Evolutionary conservation across 306 rosid species (phyloP), one percentile per base, ranked within the genome.

Genomic region (Vigna reflexopilosa): DNA sequence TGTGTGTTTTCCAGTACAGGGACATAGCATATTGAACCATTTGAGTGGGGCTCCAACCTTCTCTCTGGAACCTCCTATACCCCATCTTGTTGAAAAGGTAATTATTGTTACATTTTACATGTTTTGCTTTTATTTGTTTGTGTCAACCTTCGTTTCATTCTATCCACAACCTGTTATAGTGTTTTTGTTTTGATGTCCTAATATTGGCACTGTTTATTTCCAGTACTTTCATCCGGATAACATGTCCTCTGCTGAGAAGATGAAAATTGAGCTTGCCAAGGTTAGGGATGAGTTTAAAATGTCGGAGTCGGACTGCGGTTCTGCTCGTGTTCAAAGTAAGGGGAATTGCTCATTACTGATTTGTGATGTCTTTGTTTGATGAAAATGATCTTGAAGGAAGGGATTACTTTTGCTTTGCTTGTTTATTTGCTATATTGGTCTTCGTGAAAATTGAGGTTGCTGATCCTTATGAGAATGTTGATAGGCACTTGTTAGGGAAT

Each of bases 261-360:
- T 92, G 91, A 94, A 94, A 88, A 80, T 88, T 16, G 93, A 92
- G 82, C 94, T 94, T 12, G 77, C 88, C 36, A 89, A 87, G 88
- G 89, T 90, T 15, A 89, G 98, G 80, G 95, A 89, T 17, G 95
- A 92, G 61, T 94, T 94, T 82, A 94, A 92, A 81, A 88, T 92
- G 97, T 92, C 98, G 2, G 98, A 92, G 78, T 90, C 93, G 20
- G 97, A 94, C 72, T 92, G 98, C 74, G 98, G 97, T 76, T 94
- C 98, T 70, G 83, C 94, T 54, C 93, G 91, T 49, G 97, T 94
- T 78, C 98, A 94, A 89, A 96, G 98, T 94, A 90, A 80, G 65
- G 62, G 50, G 44, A 30, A 40, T 62, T 58, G 10, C 56, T 79
- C 10, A 10, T 76, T 70, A 17, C 67, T 65, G 32, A 48, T 85